A percentile compares a stretch with the other conserved stretches of the same genome.
Conservation (phyloP, 345 rosid genomes). For the Ceriops decandra region DNA sequence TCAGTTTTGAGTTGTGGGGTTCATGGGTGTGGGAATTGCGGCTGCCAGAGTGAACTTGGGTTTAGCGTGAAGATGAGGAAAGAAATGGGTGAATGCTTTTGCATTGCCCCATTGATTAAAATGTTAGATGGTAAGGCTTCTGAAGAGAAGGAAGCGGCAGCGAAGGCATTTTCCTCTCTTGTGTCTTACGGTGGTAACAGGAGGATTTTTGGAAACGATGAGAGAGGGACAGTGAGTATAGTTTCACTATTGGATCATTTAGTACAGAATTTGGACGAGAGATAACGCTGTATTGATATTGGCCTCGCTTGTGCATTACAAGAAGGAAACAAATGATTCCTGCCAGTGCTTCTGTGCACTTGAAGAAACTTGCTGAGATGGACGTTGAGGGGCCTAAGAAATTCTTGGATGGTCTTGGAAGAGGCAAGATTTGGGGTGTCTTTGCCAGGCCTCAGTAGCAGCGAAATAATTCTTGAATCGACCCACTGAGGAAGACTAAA, state of each 20-base stretch:
- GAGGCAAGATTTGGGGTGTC: constrained; percentile 84
- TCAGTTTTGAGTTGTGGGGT: constrained; percentile 57
- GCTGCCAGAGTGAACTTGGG: constrained; percentile 59
- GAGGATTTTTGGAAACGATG: constrained; percentile 51
- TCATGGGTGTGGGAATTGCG: constrained; percentile 62
- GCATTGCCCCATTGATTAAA: constrained; percentile 47
- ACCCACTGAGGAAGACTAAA: constrained; percentile 7
- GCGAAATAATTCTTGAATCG: neutral
- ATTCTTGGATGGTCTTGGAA: constrained; percentile 53
- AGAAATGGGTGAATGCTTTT: constrained; percentile 66
- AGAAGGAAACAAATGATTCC: constrained; percentile 72
- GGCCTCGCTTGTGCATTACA: constrained; percentile 57
- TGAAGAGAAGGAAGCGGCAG: constrained; percentile 84
- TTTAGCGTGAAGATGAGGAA: constrained; percentile 52
- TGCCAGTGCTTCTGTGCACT: constrained; percentile 60
- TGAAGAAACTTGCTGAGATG: constrained; percentile 72
- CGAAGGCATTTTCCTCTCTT: constrained; percentile 57
- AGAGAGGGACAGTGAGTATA: constrained; percentile 47
- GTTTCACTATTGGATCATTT: constrained; percentile 64
- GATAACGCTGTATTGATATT: constrained; percentile 49
- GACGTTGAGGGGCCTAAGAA: constrained; percentile 82
- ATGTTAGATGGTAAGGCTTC: constrained; percentile 87
- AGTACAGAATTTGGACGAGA: constrained; percentile 55
- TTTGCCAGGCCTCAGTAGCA: constrained; percentile 47
- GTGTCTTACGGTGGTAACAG: constrained; percentile 46